These are phyloP conservation scores for Flammula alnicola DNA, from an alignment of 1,284 basidiomycete species.

Conservation along the genomic window DNA sequence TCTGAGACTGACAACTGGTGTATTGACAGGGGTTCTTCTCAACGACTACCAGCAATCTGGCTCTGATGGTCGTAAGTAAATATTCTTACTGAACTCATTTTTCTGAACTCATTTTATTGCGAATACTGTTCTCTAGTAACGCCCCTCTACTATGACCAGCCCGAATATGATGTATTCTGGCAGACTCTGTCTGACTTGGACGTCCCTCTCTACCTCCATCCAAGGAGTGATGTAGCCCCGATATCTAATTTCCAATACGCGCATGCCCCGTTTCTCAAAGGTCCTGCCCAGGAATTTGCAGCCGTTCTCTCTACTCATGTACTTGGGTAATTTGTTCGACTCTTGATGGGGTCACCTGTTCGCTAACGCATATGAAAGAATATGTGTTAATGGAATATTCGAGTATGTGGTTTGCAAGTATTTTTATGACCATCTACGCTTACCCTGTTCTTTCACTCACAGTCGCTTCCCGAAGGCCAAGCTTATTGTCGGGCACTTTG, in stretches of 20 bases:
- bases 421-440: neutral
- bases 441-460: neutral
- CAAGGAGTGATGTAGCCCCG: slow-evolving; percentile 36
- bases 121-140: slow-evolving; percentile 31
- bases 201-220: slow-evolving; percentile 49
- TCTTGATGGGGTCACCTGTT: neutral
- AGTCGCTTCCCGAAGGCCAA: slow-evolving; percentile 47
- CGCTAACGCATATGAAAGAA: slow-evolving; percentile 15
- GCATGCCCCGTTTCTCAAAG: slow-evolving; percentile 39
- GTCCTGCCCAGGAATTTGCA: slow-evolving; percentile 43
- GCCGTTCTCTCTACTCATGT: slow-evolving; percentile 45
- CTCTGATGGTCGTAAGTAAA: slow-evolving; percentile 33
- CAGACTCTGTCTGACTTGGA: slow-evolving; percentile 44
- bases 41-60: slow-evolving; percentile 48
- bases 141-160: slow-evolving; percentile 47
- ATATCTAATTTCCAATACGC: slow-evolving; percentile 32
- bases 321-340: slow-evolving; percentile 36
- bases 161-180: slow-evolving; percentile 50
- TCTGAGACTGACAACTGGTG: neutral
- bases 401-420: slow-evolving; percentile 31
- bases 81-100: neutral
- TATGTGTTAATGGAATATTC: slow-evolving; percentile 45
- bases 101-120: too few species aligned
- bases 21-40: slow-evolving; percentile 37
- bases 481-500: slow-evolving; percentile 47